Base-by-base conservation (phyloP, 495 filamentous ascomycete species). In the Penicillium cataractarum region DNA sequence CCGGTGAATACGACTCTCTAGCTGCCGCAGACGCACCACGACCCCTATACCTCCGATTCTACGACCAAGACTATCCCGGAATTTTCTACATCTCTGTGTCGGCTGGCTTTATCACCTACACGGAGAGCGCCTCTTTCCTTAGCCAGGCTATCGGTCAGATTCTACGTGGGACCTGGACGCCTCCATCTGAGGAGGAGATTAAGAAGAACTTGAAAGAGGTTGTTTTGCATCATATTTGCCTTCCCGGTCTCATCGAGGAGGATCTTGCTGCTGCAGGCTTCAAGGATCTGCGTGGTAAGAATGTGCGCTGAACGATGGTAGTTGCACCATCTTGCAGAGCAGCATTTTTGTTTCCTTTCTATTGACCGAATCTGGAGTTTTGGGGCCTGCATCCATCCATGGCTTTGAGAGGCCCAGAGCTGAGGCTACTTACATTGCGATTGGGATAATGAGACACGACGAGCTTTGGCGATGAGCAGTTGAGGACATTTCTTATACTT, bases 111-210 rank as follows among this genome's bases (percentile, higher is more conserved):
- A 58, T 58, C 44, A 58, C 56, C 1, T 58, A 58, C 29, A 58
- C 56, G 4, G 56, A 58, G 29, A 58, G 46, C n/a, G 56, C 56
- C 1, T 49, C 40, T 5, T 58, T 49, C 31, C 44, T 49, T 31
- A 58, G 56, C 44, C 56, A 58, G n/a, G 56, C 56, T 35, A 40
- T 58, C 31, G 33, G 48, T 50, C 56, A 58, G 29, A 58, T 58
- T 29, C 19, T 58, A n/a, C 42, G 56, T 1, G 56, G 56, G 1
- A 58, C 56, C 6, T 58, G 56, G 56, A 58, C 56, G 4, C 56
- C 56, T 10, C 56, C 56, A 10, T 35, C 40, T 17, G 56, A 44
- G 56, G 29, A 58, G 22, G 56, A 21, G 5, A 58, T 58, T 19
- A 32, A 50, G 29, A 58, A 58, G 46, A 58, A 33, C 19, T 21